phyloP scores from a whole-genome alignment of 495 filamentous ascomycete species.

The Chaetomium fimeti region DNA sequence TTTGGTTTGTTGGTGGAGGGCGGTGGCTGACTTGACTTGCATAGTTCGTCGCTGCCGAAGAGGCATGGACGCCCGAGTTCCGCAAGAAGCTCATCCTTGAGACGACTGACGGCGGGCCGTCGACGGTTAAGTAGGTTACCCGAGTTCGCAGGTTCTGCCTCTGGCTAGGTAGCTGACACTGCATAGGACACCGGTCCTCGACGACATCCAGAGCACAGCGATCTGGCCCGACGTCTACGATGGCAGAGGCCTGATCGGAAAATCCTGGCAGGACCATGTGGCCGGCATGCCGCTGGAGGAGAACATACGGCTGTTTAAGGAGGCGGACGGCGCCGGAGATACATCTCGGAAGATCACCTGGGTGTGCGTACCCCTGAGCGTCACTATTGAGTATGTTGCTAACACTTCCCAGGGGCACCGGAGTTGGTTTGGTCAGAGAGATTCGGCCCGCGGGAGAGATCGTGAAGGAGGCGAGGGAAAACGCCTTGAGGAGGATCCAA shows the following conservation, averaged over 20 bases:
- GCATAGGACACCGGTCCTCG: slow-evolving; percentile 61
- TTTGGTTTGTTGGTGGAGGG: background rate
- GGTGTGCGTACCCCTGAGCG: slow-evolving; percentile 44
- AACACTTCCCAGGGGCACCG: slow-evolving; percentile 41
- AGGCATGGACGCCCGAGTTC: slow-evolving; percentile 60
- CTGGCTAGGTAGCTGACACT: background rate
- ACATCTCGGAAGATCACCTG: slow-evolving; percentile 47
- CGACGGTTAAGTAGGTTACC: slow-evolving; percentile 54
- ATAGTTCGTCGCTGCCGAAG: slow-evolving; percentile 59
- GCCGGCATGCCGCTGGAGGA: slow-evolving; percentile 56
- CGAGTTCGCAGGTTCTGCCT: background rate
- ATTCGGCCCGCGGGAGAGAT: slow-evolving; percentile 70
- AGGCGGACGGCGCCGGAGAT: slow-evolving; percentile 40
- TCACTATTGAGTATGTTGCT: background rate
- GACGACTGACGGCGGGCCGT: slow-evolving; percentile 60
- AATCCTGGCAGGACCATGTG: slow-evolving; percentile 55
- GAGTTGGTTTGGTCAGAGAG: slow-evolving; percentile 62
- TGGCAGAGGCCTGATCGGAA: slow-evolving; percentile 62
- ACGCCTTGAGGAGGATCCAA: slow-evolving; percentile 55
- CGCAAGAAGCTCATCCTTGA: slow-evolving; percentile 61
- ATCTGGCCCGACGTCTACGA: slow-evolving; percentile 67
- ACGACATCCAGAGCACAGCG: slow-evolving; percentile 62
- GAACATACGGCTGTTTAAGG: slow-evolving; percentile 59
- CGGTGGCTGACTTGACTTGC: background rate
- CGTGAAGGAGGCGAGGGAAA: slow-evolving; percentile 64